A percentile compares a stretch with the other conserved stretches of the same genome.
These are phyloP conservation scores for Tolypocladium cylindrosporum DNA, from an alignment of 2,329 filamentous ascomycete genomes.

Conservation along the genomic window DNA sequence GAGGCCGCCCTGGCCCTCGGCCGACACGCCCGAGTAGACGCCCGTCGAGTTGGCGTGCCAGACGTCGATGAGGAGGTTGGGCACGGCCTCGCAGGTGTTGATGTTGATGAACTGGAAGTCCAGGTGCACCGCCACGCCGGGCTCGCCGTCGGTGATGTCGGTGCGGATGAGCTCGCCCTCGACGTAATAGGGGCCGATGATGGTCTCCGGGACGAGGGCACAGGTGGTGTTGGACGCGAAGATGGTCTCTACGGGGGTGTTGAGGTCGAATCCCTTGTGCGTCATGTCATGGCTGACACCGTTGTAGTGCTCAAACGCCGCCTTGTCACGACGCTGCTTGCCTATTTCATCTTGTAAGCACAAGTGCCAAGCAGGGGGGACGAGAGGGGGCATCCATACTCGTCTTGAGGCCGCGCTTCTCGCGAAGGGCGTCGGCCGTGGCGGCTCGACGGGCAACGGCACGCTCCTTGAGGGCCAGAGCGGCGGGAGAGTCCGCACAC, in stretches of 20 bases:
- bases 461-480: conserved; percentile 2
- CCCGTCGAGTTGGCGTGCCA: conserved; percentile 37
- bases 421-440: conserved; percentile 5
- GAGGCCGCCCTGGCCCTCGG: conserved; percentile 23
- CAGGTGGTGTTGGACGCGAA: conserved; percentile 8
- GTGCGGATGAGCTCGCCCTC: conserved; percentile 25
- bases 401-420: conserved; percentile 2
- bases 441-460: conserved; percentile 6
- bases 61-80: conserved; percentile 28
- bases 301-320: conserved; percentile 3
- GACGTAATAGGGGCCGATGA: conserved; percentile 15
- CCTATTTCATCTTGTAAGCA: not conserved
- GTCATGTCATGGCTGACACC: conserved; percentile 3
- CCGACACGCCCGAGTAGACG: conserved; percentile 31
- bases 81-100: conserved; percentile 28
- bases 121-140: conserved; percentile 27
- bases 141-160: conserved; percentile 28
- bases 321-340: conserved; percentile 1
- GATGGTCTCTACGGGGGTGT: conserved; percentile 3
- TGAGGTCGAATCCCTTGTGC: not conserved
- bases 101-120: conserved; percentile 34
- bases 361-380: not conserved
- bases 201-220: conserved; percentile 7
- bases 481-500: conserved; percentile 3
- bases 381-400: not conserved